Evolutionary conservation across 768 basidiomycete species (phyloP), one percentile per base, ranked within the genome.

Genomic region (Suillus decipiens): DNA sequence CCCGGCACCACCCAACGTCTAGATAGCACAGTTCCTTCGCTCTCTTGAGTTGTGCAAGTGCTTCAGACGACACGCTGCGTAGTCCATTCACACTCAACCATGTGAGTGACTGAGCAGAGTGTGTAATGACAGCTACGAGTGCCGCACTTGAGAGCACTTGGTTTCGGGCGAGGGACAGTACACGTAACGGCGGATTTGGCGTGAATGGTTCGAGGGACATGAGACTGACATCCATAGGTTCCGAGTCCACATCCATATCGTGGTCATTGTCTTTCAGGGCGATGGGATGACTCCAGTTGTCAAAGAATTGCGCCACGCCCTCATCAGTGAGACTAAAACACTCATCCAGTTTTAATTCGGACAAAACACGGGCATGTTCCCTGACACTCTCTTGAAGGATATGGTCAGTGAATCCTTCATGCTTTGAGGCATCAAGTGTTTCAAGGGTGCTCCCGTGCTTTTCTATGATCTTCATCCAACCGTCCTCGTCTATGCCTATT

Each of bases 1-100:
- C 82, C 55, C 96, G 79, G 68, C 95, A 95, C 85, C 90, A 99
- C 1, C 95, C 90, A 2, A 95, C 75, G 70, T 99, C 92, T 45
- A 98, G 65, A 70, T 78, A 81, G 68, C 72, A 76, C 71, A 96
- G 65, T 41, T 81, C 76, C 3, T 67, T 70, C 17, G 74, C 79
- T 11, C 42, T 73, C 77, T 72, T 70, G 48, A 74, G 71, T 28
- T 76, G 70, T 14, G 68, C 76, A 34, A 91, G 72, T 2, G 78
- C 74, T 14, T 84, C 84, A 39, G 81, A 78, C 0, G 81, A 79
- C 0, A 85, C 80, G 4, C 82, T 83, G 70, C 89, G 89, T 86
- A 91, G 87, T 2, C 91, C 89, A 59, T 95, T 93, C 69, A 99
- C 82, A 65, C 83, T 84, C 31, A 99, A 80, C 31, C 79, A 73